Evolutionary conservation across 345 rosid species (phyloP), one percentile per base, ranked within the genome.

Genomic region (Camelina neglecta): DNA sequence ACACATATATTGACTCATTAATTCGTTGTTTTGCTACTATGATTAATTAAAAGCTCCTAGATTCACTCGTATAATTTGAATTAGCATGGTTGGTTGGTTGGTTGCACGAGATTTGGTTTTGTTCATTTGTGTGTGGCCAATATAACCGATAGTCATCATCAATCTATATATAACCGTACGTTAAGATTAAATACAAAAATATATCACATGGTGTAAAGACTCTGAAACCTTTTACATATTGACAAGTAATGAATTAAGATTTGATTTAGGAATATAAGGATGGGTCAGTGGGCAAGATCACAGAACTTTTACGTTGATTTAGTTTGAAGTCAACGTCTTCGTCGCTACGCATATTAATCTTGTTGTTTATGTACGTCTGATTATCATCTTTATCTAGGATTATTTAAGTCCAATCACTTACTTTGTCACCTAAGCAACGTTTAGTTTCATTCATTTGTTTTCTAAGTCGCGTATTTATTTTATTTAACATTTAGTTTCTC

Each of bases 291-390:
- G 39, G 55, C 29, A 64, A 64, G 26, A 48, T 65, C 29, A 65
- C 18, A 65, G 0, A 47, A 8, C 3, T 26, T 65, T 26, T 45
- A 26, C 54, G 12, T 24, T 11, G 49, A 39, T 39, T 66, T 50
- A 29, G 55, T 31, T 68, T 42, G 69, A 61, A 61, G 74, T 75
- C 79, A 60, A 45, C 55, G 41, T 68, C 57, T 61, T 67, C 56
- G 47, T 51, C 39, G 33, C 36, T 51, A 75, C 68, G 63, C 56
- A 60, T 51, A 26, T 50, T 67, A 53, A 42, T 68, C 56, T 75
- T 59, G 41, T 24, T 66, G 35, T 48, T 75, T 26, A 18, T 33
- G 42, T 67, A 67, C 53, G 57, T 59, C 39, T 67, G 26, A 1
- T 59, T 75, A n/a, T 48, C 35, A n/a, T 23, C 38, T 68, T 50